A percentile compares a stretch with the other conserved stretches of the same genome.
Conservation (phyloP, 257 asterid species). For the Gentiana macrophylla region DNA sequence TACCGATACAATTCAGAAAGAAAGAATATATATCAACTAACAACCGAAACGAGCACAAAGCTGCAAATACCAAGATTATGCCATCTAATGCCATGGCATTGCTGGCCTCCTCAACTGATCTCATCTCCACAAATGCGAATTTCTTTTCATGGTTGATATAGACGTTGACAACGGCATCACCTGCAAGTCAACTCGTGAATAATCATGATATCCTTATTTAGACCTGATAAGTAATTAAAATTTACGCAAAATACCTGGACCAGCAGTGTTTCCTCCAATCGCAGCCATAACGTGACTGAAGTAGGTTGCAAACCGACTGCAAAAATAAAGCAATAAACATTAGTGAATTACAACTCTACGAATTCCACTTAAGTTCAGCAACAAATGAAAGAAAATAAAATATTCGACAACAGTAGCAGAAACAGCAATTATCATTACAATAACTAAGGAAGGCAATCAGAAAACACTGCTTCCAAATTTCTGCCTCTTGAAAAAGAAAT, state of each 20-base stretch:
- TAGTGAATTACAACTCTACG: neutral
- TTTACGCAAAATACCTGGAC: slow-evolving; percentile 58
- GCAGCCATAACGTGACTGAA: slow-evolving; percentile 97
- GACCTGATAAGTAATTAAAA: neutral
- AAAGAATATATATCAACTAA: neutral
- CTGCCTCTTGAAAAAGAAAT: no score
- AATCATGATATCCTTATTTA: neutral
- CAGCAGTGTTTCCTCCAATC: slow-evolving; percentile 95
- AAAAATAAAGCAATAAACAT: neutral
- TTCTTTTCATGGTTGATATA: slow-evolving; percentile 62
- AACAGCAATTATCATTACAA: no score
- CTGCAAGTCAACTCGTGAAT: slow-evolving; percentile 29
- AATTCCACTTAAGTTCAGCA: no score
- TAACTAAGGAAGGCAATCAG: no score
- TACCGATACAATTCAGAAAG: neutral
- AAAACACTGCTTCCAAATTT: no score
- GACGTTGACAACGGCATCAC: slow-evolving; percentile 49
- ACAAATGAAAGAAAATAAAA: no score
- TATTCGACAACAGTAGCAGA: no score
- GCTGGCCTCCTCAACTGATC: slow-evolving; percentile 98
- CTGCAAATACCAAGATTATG: slow-evolving; percentile 73
- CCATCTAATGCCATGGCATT: slow-evolving; percentile 98
- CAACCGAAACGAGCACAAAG: neutral
- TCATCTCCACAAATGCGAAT: slow-evolving; percentile 95
- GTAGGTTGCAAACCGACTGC: slow-evolving; percentile 91